Percentiles rank a stretch among this genome's conserved stretches.
Conservation (phyloP, 2,329 filamentous ascomycete species). For the Aschersonia sp. region DNA sequence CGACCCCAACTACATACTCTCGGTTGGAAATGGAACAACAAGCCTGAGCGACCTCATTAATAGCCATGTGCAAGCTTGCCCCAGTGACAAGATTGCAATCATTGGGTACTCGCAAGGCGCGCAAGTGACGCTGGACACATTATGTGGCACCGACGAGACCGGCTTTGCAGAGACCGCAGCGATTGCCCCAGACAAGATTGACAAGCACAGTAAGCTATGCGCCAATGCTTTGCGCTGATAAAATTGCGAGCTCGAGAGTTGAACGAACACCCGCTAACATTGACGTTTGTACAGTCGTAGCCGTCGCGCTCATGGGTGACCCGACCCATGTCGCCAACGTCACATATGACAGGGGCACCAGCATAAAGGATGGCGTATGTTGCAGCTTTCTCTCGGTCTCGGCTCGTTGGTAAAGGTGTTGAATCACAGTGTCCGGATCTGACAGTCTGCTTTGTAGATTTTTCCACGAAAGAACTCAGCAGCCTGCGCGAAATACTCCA, state of each 20-base stretch:
- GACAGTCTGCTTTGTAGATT: slow-evolving; percentile 12
- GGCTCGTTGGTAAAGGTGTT: too few relatives aligned
- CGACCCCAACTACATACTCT: slow-evolving; percentile 17
- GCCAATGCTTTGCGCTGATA: not conserved
- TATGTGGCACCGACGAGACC: slow-evolving; percentile 20
- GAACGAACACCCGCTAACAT: not conserved
- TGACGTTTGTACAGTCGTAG: slow-evolving; percentile 17
- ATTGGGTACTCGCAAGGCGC: slow-evolving; percentile 29
- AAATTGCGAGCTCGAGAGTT: not conserved
- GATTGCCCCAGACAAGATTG: slow-evolving; percentile 13
- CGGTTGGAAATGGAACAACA: slow-evolving; percentile 18
- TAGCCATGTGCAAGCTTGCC: slow-evolving; percentile 19
- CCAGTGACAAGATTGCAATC: slow-evolving; percentile 23
- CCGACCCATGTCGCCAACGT: slow-evolving; percentile 21
- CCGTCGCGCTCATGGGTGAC: slow-evolving; percentile 25
- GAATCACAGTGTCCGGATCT: not conserved
- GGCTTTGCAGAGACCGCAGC: slow-evolving; percentile 13
- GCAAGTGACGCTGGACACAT: slow-evolving; percentile 20
- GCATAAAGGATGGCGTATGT: slow-evolving; percentile 22
- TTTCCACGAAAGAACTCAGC: slow-evolving; percentile 20
- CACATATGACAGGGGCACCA: slow-evolving; percentile 22
- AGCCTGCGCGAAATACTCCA: slow-evolving; percentile 19
- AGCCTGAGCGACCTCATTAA: slow-evolving; percentile 16
- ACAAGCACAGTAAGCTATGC: slow-evolving; percentile 15
- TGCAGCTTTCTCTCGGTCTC: not conserved